Base-by-base conservation (phyloP, 768 basidiomycete species). In the Psilocybe sp. region DNA sequence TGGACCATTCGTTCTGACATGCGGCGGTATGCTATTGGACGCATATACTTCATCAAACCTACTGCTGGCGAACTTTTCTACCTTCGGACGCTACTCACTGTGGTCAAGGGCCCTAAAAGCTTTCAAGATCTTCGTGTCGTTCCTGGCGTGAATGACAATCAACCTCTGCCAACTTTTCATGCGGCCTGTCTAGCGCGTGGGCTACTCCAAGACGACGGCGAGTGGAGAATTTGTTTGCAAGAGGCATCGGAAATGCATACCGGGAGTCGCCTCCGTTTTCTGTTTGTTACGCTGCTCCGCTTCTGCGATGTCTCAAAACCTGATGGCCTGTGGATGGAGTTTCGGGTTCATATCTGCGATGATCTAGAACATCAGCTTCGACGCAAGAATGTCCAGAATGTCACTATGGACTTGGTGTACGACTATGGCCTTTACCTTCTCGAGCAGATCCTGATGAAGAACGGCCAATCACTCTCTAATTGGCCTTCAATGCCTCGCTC, bases 191-290 rank as follows among this genome's bases (percentile, higher is more conserved):
- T 66, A n/a, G 70, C 71, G 12, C 47, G 51, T 2, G 76, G 75
- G 0, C 66, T 81, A 0, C 60, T 81, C 0, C 65, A 77, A 15
- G 71, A 79, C 65, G 73, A 80, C 59, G 56, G 60, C 0, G 78
- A 81, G 53, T 80, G 74, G 74, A 9, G 57, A 0, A 51, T 57
- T 2, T 77, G 75, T 49, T 51, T 78, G 5, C 45, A 45, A 20
- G 56, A 56, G 31, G 78, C 76, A 4, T 41, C 53, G 3, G 23
- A 42, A 2, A 73, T 78, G 53, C 67, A 73, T 23, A 70, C 68
- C 5, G 78, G 75, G 0, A 1, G 5, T 36, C 57, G 50, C 1
- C 61, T 77, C 0, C 64, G 70, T 1, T 51, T 60, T 0, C 66
- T 78, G 0, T 79, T 78, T 66, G 64, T 61, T 0, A 69, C 66